Evolutionary conservation across 257 asterid species (phyloP).

Genomic region (Plectranthus barbatus): DNA sequence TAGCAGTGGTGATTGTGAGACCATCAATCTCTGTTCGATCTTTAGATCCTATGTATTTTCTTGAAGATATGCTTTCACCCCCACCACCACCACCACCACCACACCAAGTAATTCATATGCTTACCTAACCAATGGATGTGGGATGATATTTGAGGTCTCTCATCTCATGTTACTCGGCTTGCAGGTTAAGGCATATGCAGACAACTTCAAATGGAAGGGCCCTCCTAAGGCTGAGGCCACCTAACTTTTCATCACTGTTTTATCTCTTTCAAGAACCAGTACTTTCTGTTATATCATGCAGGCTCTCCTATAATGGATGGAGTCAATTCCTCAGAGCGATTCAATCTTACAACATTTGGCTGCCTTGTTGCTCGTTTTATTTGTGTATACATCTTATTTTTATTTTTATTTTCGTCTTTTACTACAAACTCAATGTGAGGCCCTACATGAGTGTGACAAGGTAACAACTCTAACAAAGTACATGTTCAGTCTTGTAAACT

Average conservation of each 20-base stretch:
- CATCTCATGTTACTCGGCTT: background rate
- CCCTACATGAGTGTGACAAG: too few relatives aligned
- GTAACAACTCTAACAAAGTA: too few relatives aligned
- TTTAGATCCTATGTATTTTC: background rate
- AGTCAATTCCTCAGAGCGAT: background rate
- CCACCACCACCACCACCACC: too few relatives aligned
- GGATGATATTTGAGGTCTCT: background rate
- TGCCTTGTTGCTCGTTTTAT: background rate
- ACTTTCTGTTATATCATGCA: conserved; percentile 2
- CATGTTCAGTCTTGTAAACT: too few relatives aligned
- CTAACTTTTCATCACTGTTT: conserved; percentile 11
- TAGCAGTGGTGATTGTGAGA: background rate
- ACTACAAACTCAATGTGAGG: too few relatives aligned
- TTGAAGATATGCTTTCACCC: background rate
- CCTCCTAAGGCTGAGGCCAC: conserved; percentile 47
- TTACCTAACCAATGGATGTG: background rate
- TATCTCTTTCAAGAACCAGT: background rate
- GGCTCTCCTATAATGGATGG: background rate
- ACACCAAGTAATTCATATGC: background rate
- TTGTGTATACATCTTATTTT: too few relatives aligned
- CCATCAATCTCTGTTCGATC: background rate
- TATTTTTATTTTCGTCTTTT: too few relatives aligned
- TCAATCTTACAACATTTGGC: conserved; percentile 6
- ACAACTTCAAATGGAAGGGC: conserved; percentile 97
- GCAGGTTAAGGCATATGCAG: conserved; percentile 81